Base-by-base conservation (phyloP, 2,329 filamentous ascomycete species). In the Tolypocladium ovalisporum region DNA sequence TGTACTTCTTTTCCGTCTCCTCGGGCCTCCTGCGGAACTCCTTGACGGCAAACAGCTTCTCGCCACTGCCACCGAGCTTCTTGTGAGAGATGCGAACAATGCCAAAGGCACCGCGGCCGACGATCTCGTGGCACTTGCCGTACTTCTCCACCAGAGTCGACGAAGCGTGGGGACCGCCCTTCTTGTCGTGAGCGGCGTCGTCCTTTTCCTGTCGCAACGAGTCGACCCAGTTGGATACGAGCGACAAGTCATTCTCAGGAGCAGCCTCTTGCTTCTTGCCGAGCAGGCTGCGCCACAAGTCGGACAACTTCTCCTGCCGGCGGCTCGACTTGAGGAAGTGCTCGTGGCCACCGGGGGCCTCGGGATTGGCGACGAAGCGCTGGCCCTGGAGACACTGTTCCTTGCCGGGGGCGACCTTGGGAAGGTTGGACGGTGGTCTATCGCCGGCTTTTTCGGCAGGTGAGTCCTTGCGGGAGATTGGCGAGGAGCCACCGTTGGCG, bases 61-160 rank as follows among this genome's bases (percentile, higher is more conserved):
- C 94, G 64, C 82, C 85, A 65, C 82, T 86, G 66, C 86, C 89
- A 17, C 90, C 88, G 60, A 95, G 82, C 60, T 90, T 87, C 76
- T 99, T 99, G 82, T 97, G 94, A 19, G 93, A 96, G 72, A 97
- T 96, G 60, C 94, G 85, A 62, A 99, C 94, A 62, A 99, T 96
- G 58, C 94, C 94, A 72, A 99, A 99, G 47, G 94, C 94, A 60
- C 94, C 94, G 40, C 93, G 90, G 24, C 94, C 94, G 29, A 99
- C 90, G 37, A 99, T 86, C 71, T 99, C 94, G 69, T 97, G 93
- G 70, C 94, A 97, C 75, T 97, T 97, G 65, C 94, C 94, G 70
- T 99, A 99, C 71, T 97, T 97, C 68, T 97, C 90, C 1, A 94
- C 89, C 54, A 99, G 78, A 0, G 91, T 91, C 4, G 70, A 67